Base-by-base conservation (phyloP, 2,329 filamentous ascomycete genomes). In the Akanthomyces uredinophilus region DNA sequence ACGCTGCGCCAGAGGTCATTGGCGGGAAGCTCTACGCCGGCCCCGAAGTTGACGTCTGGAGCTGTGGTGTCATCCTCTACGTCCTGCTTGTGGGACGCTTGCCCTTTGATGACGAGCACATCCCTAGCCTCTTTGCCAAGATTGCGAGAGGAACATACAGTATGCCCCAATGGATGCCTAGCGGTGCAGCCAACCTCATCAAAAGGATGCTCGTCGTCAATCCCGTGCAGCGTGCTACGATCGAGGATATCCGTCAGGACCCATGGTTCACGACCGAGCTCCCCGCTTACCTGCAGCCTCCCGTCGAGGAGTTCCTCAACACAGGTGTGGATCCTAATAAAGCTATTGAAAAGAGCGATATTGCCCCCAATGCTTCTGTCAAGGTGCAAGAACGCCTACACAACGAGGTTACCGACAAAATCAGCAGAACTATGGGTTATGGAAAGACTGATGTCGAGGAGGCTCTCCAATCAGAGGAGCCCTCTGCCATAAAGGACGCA, bases 11-110 rank as follows among this genome's bases (percentile, higher is more conserved):
- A 7, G 95, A 99, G 75, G 95, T 99, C 64, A 98, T 99, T 71
- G 95, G 93, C 61, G 95, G 95, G 27, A 99, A 98, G 81, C 82
- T 98, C 60, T 99, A 99, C 72, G 95, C 95, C 20, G 95, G 95
- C 1, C 94, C 95, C 0, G 95, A 99, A 76, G 95, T 99, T 43
- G 95, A 99, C 73, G 95, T 99, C 2, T 99, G 95, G 95, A 98
- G 94, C 75, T 90, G 93, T 72, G 92, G 92, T 64, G 92, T 96
- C 66, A 96, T 96, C 70, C 82, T 95, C 49, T 95, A 92, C 74
- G 91, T 93, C 44, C 79, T 95, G 66, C 80, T 95, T 37, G 90
- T 91, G 32, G 91, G 91, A 62, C 84, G 91, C 65, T 81, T 99
- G 50, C 95, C 95, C 10, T 99, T 99, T 72, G 95, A 99, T 77